Base-by-base conservation (phyloP, 495 filamentous ascomycete genomes). In the Neurospora intermedia region DNA sequence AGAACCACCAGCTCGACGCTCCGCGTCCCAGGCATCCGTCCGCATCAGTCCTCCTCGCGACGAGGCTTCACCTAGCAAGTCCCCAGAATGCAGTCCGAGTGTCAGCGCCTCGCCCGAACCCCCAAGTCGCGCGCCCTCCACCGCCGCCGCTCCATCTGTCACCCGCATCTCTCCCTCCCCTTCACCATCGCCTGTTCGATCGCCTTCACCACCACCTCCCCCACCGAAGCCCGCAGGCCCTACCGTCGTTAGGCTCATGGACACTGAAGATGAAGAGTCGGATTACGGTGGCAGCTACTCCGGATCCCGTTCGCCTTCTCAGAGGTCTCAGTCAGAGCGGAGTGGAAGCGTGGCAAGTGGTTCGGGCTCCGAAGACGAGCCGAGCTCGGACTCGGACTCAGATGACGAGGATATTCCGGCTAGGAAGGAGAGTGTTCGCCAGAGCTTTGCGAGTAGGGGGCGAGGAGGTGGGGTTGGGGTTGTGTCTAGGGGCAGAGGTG, bases 401-500 rank as follows among this genome's bases (percentile, higher is more conserved):
- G 78, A 77, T 41, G 74, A 76, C n/a, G 73, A 80, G 16, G 80
- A 82, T 70, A 81, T 80, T 13, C 79, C 79, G 20, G 79, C 76
- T 16, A 46, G 43, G n/a, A 73, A 71, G 74, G 59, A 46, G 6
- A 45, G 43, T 70, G 45, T 41, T 23, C 46, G 72, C 9, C 31
- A 70, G 16, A 46, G 71, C 3, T 11, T 71, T 35, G 70, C 72
- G 16, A 62, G 62, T 27, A 46, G 70, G 5, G 43, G 70, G 23
- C 70, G 71, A 39, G 43, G 73, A n/a, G 45, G 20, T n/a, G 38
- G 27, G 62, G 8, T 35, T 66, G 43, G 75, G 39, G 31, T 43
- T 40, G 43, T 70, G 11, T 23, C 23, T 18, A 42, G 70, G 62
- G 48, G 45, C 2, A 70, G 72, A 48, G 75, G 74, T 18, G n/a